These are phyloP conservation scores for Hydrangea macrophylla DNA, from an alignment of 148 eudicot species.

Conservation along the genomic window DNA sequence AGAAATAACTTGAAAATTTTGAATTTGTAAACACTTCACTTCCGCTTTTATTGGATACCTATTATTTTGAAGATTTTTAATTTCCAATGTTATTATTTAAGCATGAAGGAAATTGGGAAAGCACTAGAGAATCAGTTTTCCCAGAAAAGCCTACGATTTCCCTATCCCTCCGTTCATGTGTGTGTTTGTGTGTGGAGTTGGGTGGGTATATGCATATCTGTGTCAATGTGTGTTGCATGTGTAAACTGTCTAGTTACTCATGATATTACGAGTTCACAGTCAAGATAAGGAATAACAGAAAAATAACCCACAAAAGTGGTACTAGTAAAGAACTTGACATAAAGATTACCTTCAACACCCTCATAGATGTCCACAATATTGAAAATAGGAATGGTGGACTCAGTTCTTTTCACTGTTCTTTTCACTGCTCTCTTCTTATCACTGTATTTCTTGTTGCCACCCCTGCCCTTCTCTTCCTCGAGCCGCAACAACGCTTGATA, in stretches of 20 bases:
- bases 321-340: not conserved
- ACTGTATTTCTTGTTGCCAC: conserved; percentile 59
- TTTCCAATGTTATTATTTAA: no score
- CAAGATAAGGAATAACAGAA: not conserved
- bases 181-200: not conserved
- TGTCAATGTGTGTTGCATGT: no score
- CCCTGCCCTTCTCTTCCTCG: conserved; percentile 78
- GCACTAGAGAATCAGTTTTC: no score
- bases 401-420: conserved; percentile 76
- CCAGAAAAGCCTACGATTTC: not conserved
- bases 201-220: not conserved
- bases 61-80: no score
- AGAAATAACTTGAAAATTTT: no score
- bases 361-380: conserved; percentile 92
- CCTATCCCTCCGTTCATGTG: not conserved
- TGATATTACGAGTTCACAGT: not conserved
- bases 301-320: not conserved
- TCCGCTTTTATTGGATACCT: no score
- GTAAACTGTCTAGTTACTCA: not conserved
- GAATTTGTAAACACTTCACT: no score
- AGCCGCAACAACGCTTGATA: conserved; percentile 77
- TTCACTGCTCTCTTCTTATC: conserved; percentile 75
- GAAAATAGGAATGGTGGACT: conserved; percentile 91
- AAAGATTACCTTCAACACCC: conserved; percentile 74
- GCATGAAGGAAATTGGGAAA: no score